Evolutionary conservation across 805 yeast species (phyloP), one percentile per base, ranked within the genome.

Genomic region (Middelhovenomyces tepae): DNA sequence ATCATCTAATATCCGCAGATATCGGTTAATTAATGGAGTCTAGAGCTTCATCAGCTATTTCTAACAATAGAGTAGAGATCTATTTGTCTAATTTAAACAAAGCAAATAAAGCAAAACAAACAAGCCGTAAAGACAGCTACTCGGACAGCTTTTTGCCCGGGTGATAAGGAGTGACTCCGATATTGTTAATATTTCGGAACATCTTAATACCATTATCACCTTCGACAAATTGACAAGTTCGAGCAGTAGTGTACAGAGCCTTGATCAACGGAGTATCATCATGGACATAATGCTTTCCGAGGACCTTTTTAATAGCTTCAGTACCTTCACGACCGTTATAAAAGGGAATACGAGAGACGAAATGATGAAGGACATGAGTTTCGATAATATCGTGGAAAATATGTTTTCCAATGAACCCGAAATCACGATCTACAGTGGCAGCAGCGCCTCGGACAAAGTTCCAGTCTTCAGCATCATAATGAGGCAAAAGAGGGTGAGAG

Each of bases 341-440:
- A 64, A 84, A 84, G 30, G 94, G 94, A 45, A 83, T 81, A 57
- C 93, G 67, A 7, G 87, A 77, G 43, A 73, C 76, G 57, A 71
- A 84, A 62, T 83, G 94, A 62, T 83, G 94, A 49, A 79, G 68
- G 35, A 84, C 94, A 55, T 83, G 94, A 34, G 94, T 84, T 63
- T 83, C 94, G 52, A 83, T 82, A 52, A 83, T 83, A 56, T 81
- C 93, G 59, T 83, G 94, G 75, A 83, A 78, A 50, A 80, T 64
- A 67, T 72, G 71, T 53, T 71, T 65, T 37, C 94, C 94, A 42
- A 79, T 65, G 54, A 82, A 78, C 19, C 89, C 87, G 53, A 81
- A 79, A 52, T 81, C 75, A 52, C 94, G 68, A 59, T 83, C 94
- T 42, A 84, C 75, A 37, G 94, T 83, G 40, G 89, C 82, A 36